phyloP scores from a whole-genome alignment of 805 yeast genomes.

The Suhomyces tanzawaensis region DNA sequence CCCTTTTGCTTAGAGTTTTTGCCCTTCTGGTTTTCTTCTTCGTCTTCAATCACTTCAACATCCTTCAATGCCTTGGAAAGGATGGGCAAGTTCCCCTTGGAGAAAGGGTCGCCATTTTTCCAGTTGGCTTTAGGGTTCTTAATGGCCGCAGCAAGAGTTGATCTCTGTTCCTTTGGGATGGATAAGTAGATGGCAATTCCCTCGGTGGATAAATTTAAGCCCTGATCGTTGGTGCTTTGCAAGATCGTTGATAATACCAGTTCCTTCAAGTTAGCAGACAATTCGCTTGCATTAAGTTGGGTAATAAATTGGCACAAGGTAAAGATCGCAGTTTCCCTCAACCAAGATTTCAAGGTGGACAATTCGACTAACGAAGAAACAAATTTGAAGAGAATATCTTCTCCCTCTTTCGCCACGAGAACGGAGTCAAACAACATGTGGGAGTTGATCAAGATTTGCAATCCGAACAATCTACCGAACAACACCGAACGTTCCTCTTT shows the following conservation, averaged over 20 bases:
- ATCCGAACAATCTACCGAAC: constrained; percentile 83
- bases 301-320: constrained; percentile 57
- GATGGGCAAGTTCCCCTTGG: constrained; percentile 61
- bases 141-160: constrained; percentile 9
- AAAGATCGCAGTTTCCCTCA: constrained; percentile 75
- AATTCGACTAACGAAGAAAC: constrained; percentile 52
- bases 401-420: constrained; percentile 9
- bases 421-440: constrained; percentile 21
- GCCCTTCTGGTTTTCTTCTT: constrained; percentile 24
- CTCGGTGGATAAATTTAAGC: constrained; percentile 67
- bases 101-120: constrained; percentile 72
- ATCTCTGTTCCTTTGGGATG: constrained; percentile 36
- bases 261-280: constrained; percentile 17
- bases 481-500: constrained; percentile 75
- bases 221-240: constrained; percentile 45
- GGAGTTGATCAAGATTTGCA: constrained; percentile 66
- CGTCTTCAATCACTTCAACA: constrained; percentile 39
- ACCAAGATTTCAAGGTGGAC: constrained; percentile 72
- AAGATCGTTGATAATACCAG: constrained; percentile 33
- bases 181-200: constrained; percentile 72
- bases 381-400: constrained; percentile 38
- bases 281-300: constrained; percentile 5
- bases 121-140: constrained; percentile 42
- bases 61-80: constrained; percentile 67
- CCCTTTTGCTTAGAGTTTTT: constrained; percentile 51